These are phyloP conservation scores for Thelonectria blattea DNA, from an alignment of 2,329 filamentous ascomycete genomes.

Conservation along the genomic window DNA sequence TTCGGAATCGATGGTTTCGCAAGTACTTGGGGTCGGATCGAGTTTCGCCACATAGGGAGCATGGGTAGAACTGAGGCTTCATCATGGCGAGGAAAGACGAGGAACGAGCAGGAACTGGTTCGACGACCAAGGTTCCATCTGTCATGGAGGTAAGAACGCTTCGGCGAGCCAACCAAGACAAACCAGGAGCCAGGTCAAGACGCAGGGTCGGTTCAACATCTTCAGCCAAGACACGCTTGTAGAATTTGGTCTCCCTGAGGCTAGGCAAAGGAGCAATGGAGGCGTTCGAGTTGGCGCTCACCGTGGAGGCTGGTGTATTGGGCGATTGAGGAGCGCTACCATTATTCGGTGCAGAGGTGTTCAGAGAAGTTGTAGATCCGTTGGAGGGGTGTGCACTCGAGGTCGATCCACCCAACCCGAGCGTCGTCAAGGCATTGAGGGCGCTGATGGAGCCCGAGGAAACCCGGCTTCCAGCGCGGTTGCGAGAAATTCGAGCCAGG, in stretches of 20 bases:
- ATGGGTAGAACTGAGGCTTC: constrained; percentile 68
- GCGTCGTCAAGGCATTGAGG: constrained; percentile 49
- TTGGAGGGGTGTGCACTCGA: constrained; percentile 60
- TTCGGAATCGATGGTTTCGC: constrained; percentile 86
- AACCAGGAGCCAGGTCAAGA: constrained; percentile 84
- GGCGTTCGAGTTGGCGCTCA: constrained; percentile 52
- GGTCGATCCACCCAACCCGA: constrained; percentile 53
- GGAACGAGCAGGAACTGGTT: constrained; percentile 74
- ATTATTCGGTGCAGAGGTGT: constrained; percentile 53
- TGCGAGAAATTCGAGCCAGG: constrained; percentile 72
- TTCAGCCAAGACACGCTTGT: constrained; percentile 85
- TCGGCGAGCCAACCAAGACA: constrained; percentile 91
- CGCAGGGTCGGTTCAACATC: constrained; percentile 95
- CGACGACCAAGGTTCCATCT: constrained; percentile 85
- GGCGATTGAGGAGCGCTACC: constrained; percentile 64
- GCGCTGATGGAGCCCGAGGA: constrained; percentile 72
- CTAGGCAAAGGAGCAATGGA: constrained; percentile 55
- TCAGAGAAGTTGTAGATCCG: constrained; percentile 65
- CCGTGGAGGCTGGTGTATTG: constrained; percentile 60
- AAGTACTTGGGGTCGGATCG: constrained; percentile 74
- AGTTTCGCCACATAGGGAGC: constrained; percentile 86
- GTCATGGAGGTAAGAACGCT: constrained; percentile 83
- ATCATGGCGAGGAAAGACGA: constrained; percentile 56
- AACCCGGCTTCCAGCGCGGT: constrained; percentile 66
- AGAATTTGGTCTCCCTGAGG: constrained; percentile 91